These are phyloP conservation scores for Fistulinella cinereoalba DNA, from an alignment of 1,284 basidiomycete genomes.

Conservation along the genomic window DNA sequence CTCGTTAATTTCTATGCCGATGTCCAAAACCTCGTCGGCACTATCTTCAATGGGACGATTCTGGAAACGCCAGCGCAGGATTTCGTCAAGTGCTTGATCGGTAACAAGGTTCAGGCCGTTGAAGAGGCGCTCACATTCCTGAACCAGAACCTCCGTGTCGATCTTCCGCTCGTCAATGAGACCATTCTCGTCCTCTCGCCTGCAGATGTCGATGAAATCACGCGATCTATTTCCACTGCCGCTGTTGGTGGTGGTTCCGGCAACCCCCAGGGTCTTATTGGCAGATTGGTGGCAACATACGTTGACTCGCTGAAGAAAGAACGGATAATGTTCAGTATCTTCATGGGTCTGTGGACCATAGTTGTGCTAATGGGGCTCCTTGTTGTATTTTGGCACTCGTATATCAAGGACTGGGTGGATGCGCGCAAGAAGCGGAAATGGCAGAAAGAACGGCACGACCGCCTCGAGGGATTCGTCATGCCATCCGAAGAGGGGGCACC, in stretches of 20 bases:
- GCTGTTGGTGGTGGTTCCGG: conserved; percentile 64
- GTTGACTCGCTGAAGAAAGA: conserved; percentile 73
- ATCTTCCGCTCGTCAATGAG: conserved; percentile 73
- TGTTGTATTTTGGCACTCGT: conserved; percentile 67
- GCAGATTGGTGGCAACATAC: conserved; percentile 72
- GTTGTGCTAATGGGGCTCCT: conserved; percentile 71
- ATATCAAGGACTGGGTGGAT: conserved; percentile 47
- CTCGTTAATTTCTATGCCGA: conserved; percentile 74
- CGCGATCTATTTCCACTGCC: conserved; percentile 73
- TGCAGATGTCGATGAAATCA: conserved; percentile 68
- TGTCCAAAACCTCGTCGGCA: conserved; percentile 64
- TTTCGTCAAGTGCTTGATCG: conserved; percentile 87
- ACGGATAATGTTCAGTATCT: conserved; percentile 76
- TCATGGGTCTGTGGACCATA: conserved; percentile 77
- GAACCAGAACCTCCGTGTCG: conserved; percentile 79
- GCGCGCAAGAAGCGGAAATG: conserved; percentile 48
- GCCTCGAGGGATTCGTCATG: conserved; percentile 43
- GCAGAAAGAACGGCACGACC: conserved; percentile 49
- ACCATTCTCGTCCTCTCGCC: conserved; percentile 75
- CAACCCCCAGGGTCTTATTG: conserved; percentile 66
- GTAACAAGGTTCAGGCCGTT: conserved; percentile 83
- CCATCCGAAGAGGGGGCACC: conserved; percentile 37
- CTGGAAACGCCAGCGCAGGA: conserved; percentile 80
- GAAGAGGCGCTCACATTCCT: conserved; percentile 90
- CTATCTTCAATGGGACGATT: conserved; percentile 79